Conservation (phyloP, 495 filamentous ascomycete genomes). For the Poronia punctata region DNA sequence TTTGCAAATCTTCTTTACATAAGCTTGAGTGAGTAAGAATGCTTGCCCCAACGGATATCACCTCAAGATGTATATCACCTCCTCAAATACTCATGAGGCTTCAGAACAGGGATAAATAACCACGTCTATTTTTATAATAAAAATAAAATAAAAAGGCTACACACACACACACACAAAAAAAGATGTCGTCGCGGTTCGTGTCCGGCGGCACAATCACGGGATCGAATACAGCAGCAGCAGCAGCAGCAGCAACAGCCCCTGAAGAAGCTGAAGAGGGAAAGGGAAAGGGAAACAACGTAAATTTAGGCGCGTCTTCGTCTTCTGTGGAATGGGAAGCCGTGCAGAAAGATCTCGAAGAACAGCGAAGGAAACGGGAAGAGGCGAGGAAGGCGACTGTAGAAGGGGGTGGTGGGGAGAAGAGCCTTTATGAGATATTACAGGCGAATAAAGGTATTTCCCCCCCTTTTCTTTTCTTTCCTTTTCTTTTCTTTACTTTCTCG, state of each 20-base stretch:
- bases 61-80: no score
- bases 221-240: constrained; percentile 7
- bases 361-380: constrained; percentile 50
- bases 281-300: constrained; percentile 26
- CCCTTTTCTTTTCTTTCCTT: background rate
- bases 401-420: constrained; percentile 52
- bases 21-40: no score
- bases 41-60: no score
- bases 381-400: constrained; percentile 36
- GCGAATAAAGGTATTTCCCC: constrained; percentile 87
- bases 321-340: constrained; percentile 58
- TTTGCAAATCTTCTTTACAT: no score
- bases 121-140: no score
- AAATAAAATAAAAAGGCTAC: no score
- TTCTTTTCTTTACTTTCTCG: background rate
- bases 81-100: no score
- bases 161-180: no score
- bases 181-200: constrained; percentile 83
- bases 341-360: constrained; percentile 64
- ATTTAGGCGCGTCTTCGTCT: background rate
- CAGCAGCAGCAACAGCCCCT: constrained; percentile 1
- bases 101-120: no score
- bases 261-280: background rate
- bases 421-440: constrained; percentile 79
- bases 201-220: constrained; percentile 72